These are phyloP conservation scores for Fraxinus latifolia DNA, from an alignment of 305 asterid genomes.

Conservation along the genomic window DNA sequence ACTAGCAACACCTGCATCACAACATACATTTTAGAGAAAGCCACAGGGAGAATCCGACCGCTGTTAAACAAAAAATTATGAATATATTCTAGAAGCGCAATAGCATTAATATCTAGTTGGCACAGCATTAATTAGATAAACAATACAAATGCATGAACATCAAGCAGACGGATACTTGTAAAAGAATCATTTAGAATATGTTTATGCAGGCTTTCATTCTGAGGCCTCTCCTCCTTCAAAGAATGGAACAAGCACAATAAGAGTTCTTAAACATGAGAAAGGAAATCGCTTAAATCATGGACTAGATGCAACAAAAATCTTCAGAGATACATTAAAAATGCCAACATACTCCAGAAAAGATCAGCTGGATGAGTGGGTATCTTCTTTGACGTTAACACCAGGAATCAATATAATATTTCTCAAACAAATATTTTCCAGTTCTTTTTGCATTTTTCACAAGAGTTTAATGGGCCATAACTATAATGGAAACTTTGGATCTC, in stretches of 20 bases:
- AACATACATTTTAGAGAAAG: slow-evolving; percentile 9
- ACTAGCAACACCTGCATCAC: slow-evolving; percentile 51
- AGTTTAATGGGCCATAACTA: background rate
- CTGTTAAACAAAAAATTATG: background rate
- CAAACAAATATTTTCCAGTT: background rate
- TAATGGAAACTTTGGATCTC: background rate
- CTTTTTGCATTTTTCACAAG: background rate
- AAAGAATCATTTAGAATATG: background rate
- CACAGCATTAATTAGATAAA: slow-evolving; percentile 4
- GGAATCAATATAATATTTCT: background rate
- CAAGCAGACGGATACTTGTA: background rate
- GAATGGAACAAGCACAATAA: background rate
- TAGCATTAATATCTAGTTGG: slow-evolving; percentile 6
- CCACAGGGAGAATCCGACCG: slow-evolving; percentile 10
- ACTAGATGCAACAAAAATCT: background rate
- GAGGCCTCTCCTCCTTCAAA: background rate
- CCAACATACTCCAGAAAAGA: background rate
- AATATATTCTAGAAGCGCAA: background rate
- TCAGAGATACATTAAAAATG: background rate
- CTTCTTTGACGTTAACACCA: background rate
- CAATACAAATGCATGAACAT: background rate
- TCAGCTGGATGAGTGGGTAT: background rate
- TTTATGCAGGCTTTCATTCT: background rate
- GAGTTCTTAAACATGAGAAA: background rate
- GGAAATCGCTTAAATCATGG: background rate